A percentile compares a stretch with the other conserved stretches of the same genome.
phyloP scores from a whole-genome alignment of 2,329 filamentous ascomycete genomes.

The Metarhizium rileyi region DNA sequence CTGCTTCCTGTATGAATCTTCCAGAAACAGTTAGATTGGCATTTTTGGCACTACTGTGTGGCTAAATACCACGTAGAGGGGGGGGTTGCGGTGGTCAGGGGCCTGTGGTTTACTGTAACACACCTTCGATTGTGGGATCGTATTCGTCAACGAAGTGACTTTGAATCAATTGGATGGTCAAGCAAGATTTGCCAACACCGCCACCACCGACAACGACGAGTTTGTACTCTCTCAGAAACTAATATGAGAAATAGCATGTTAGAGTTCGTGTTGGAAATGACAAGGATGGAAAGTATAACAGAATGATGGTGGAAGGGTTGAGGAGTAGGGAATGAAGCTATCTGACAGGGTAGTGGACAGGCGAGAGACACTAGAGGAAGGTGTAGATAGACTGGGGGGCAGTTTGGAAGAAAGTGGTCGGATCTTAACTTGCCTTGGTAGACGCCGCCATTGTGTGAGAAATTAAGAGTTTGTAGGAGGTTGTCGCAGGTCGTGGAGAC shows the following conservation, averaged over 20 bases:
- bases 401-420: background rate
- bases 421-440: slow-evolving; percentile 21
- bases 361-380: background rate
- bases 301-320: background rate
- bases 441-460: slow-evolving; percentile 23
- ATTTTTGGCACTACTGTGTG: background rate
- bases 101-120: background rate
- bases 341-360: background rate
- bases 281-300: background rate
- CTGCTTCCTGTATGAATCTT: slow-evolving; percentile 99
- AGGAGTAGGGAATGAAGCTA: background rate
- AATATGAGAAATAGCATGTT: slow-evolving; percentile 5
- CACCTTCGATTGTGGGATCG: slow-evolving; percentile 97
- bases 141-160: slow-evolving; percentile 99
- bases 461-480: background rate
- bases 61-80: background rate
- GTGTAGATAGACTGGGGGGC: background rate
- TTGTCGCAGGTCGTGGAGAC: slow-evolving; percentile 7
- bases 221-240: slow-evolving; percentile 90
- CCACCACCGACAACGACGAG: slow-evolving; percentile 95
- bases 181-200: slow-evolving; percentile 97
- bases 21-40: slow-evolving; percentile 1
- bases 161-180: slow-evolving; percentile 93
- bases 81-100: background rate
- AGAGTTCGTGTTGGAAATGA: slow-evolving; percentile 2